These are phyloP conservation scores for Calocera viscosa DNA, from an alignment of 768 basidiomycete genomes.

Conservation along the genomic window DNA sequence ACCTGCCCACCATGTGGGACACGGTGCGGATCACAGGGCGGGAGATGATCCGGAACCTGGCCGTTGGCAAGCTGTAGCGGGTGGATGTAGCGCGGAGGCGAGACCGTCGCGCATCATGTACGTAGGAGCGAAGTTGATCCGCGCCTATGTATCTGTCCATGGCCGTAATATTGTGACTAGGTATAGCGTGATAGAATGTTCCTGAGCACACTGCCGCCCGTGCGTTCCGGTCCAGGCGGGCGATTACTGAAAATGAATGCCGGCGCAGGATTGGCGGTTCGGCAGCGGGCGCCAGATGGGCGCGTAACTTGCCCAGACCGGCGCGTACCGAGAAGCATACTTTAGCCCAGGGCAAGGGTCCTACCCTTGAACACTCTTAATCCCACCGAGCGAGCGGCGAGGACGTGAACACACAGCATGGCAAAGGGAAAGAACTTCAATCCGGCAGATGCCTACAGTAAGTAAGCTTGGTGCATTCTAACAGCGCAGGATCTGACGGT, in stretches of 20 bases:
- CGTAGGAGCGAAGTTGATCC: too few species aligned
- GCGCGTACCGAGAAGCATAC: neutral
- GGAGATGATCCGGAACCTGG: conserved; percentile 70
- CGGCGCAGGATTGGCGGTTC: neutral
- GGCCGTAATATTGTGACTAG: too few species aligned
- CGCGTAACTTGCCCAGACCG: neutral
- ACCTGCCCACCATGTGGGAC: conserved; percentile 66
- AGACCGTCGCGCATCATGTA: too few species aligned
- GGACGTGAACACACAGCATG: conserved; percentile 34
- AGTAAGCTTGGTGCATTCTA: conserved; percentile 28
- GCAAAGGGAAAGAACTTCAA: conserved; percentile 76
- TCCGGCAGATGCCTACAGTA: conserved; percentile 88
- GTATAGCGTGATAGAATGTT: too few species aligned
- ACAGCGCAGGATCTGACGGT: neutral
- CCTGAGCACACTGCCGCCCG: too few species aligned
- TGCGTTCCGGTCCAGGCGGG: too few species aligned
- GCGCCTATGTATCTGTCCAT: too few species aligned
- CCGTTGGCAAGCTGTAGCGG: conserved; percentile 79
- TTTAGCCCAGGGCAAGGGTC: too few species aligned
- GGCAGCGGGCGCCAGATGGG: neutral
- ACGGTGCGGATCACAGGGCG: conserved; percentile 66
- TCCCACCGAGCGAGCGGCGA: neutral
- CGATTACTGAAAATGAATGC: neutral
- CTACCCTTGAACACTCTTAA: neutral
- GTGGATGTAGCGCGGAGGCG: too few species aligned